phyloP scores from a whole-genome alignment of 2,329 filamentous ascomycete species.

The Ophiocordyceps camponoti-floridani region DNA sequence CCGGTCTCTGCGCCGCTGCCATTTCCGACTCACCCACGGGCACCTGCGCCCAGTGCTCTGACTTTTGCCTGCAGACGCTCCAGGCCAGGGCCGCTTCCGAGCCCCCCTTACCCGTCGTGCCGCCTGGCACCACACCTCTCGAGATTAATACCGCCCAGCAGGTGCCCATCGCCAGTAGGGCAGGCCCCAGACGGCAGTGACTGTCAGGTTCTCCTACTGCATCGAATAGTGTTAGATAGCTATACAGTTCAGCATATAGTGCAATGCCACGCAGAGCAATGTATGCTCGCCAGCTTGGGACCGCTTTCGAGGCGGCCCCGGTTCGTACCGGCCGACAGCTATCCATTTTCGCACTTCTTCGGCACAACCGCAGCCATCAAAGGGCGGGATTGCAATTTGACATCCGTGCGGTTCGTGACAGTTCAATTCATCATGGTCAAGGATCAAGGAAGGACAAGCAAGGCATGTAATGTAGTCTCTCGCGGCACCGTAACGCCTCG shows the following conservation, averaged over 20 bases:
- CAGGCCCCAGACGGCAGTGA: neutral
- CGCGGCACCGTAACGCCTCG: too few species aligned
- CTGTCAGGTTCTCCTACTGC: too few species aligned
- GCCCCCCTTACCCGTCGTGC: neutral
- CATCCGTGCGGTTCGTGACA: slow-evolving; percentile 61
- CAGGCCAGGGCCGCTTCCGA: neutral
- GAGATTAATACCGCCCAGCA: neutral
- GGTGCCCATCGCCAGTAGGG: neutral
- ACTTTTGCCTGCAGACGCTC: neutral
- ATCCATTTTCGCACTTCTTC: slow-evolving; percentile 82
- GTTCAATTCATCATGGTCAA: too few species aligned
- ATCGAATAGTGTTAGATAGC: too few species aligned
- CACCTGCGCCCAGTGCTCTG: neutral
- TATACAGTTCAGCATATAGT: neutral
- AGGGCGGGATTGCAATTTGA: slow-evolving; percentile 95
- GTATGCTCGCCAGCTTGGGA: neutral
- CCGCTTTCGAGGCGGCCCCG: neutral
- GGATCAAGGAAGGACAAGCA: too few species aligned
- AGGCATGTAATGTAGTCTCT: too few species aligned
- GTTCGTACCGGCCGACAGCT: slow-evolving; percentile 9
- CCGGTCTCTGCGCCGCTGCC: neutral
- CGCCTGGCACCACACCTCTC: neutral
- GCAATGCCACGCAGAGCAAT: neutral
- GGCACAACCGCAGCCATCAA: slow-evolving; percentile 87
- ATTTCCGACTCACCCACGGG: neutral